Percentiles rank a stretch among this genome's conserved stretches.
phyloP scores from a whole-genome alignment of 805 yeast genomes.

The Lachancea meyersii region DNA sequence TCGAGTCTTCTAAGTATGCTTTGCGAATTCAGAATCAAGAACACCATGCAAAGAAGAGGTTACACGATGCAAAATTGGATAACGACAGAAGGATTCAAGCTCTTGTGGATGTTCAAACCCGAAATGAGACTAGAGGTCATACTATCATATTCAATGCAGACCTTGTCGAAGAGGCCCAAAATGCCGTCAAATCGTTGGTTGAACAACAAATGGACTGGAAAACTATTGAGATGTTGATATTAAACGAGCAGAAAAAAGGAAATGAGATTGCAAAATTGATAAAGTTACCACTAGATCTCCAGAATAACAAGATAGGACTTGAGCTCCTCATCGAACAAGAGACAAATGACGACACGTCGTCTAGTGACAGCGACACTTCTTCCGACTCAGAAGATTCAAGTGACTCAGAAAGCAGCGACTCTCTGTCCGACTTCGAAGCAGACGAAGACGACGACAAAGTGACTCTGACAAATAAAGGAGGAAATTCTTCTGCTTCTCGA shows the following conservation, averaged over 20 bases:
- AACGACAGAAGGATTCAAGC: conserved; percentile 64
- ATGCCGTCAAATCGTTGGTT: conserved; percentile 57
- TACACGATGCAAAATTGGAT: conserved; percentile 70
- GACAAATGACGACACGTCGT: not conserved
- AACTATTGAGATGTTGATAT: conserved; percentile 70
- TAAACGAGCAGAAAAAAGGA: conserved; percentile 60
- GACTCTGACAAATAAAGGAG: not conserved
- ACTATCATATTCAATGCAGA: conserved; percentile 64
- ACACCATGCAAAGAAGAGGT: conserved; percentile 63
- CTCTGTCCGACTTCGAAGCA: conserved; percentile 17
- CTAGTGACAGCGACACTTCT: not conserved
- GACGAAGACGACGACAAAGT: conserved; percentile 10
- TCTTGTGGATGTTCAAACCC: conserved; percentile 53
- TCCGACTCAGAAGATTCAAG: conserved; percentile 1
- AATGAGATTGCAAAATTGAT: conserved; percentile 59
- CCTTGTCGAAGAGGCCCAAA: conserved; percentile 63
- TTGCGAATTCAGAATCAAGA: conserved; percentile 71
- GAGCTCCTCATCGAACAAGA: conserved; percentile 37
- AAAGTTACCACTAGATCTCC: conserved; percentile 60
- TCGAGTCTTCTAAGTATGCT: conserved; percentile 76
- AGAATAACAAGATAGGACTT: conserved; percentile 59
- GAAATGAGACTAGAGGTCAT: conserved; percentile 64
- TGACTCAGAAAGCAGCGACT: conserved; percentile 13
- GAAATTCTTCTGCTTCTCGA: not conserved
- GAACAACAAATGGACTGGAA: conserved; percentile 93